Evolutionary conservation across 2,329 filamentous ascomycete genomes (phyloP).

Genomic region (Fusarium zealandicum): DNA sequence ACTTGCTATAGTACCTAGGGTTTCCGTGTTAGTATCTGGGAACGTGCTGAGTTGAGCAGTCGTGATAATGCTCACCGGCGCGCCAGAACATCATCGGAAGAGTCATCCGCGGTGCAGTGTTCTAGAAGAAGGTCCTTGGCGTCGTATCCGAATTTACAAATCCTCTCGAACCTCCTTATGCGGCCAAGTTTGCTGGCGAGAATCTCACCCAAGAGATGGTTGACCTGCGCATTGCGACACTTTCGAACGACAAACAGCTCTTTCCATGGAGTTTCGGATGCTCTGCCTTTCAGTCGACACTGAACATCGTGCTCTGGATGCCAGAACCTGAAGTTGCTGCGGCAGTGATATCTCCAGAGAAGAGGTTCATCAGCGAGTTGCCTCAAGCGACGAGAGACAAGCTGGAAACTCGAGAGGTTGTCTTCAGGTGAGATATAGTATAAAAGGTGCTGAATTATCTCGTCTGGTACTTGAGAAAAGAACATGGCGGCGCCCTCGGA

Average conservation of each 20-base stretch:
- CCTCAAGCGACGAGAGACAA: slow-evolving; percentile 69
- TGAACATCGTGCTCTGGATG: slow-evolving; percentile 67
- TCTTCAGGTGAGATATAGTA: slow-evolving; percentile 65
- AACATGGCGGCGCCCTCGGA: slow-evolving; percentile 42
- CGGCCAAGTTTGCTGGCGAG: slow-evolving; percentile 74
- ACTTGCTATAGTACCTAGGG: slow-evolving; percentile 76
- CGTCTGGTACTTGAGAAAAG: slow-evolving; percentile 71
- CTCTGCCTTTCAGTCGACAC: slow-evolving; percentile 60
- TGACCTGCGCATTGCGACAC: slow-evolving; percentile 59
- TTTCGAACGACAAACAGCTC: slow-evolving; percentile 66
- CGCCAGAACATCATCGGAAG: slow-evolving; percentile 77
- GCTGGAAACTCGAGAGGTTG: slow-evolving; percentile 56
- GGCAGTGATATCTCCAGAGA: slow-evolving; percentile 83
- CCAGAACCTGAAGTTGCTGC: slow-evolving; percentile 76
- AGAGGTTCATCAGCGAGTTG: slow-evolving; percentile 73
- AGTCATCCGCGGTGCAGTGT: slow-evolving; percentile 66
- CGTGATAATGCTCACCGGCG: slow-evolving; percentile 58
- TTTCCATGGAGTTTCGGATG: slow-evolving; percentile 76
- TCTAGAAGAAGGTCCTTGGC: slow-evolving; percentile 82
- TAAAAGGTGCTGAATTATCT: slow-evolving; percentile 83
- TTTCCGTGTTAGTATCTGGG: slow-evolving; percentile 4
- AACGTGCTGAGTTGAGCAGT: slow-evolving; percentile 39
- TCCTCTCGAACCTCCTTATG: slow-evolving; percentile 71
- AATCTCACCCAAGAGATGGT: slow-evolving; percentile 69
- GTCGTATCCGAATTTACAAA: slow-evolving; percentile 81